These are phyloP conservation scores for Emergomyces pasteurianus DNA, from an alignment of 2,329 filamentous ascomycete species.

Conservation along the genomic window DNA sequence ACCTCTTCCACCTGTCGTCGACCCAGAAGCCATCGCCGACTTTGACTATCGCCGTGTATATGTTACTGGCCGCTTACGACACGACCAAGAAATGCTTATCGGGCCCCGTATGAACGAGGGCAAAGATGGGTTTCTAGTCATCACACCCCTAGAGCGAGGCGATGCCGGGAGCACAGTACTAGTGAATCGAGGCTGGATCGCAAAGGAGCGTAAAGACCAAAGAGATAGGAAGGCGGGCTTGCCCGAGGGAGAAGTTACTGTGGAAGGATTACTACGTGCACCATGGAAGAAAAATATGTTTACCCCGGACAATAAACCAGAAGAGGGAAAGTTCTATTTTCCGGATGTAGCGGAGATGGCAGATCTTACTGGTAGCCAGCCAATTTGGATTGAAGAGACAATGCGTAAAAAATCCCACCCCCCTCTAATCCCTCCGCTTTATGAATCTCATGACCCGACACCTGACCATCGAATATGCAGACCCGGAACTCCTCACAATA, in stretches of 20 bases:
- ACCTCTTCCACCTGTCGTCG: constrained; percentile 70
- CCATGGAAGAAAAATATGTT: constrained; percentile 98
- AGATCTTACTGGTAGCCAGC: constrained; percentile 62
- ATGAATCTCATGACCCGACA: neutral
- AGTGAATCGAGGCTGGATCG: constrained; percentile 86
- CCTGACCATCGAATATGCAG: constrained; percentile 33
- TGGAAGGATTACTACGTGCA: constrained; percentile 75
- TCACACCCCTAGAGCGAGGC: constrained; percentile 75
- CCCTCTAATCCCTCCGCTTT: constrained; percentile 5
- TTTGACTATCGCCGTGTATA: constrained; percentile 86
- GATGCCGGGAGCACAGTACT: constrained; percentile 56
- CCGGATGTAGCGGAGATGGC: constrained; percentile 93
- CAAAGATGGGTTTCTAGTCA: constrained; percentile 77
- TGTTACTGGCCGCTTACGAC: constrained; percentile 60
- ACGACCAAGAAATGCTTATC: constrained; percentile 93
- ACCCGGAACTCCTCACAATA: constrained; percentile 63
- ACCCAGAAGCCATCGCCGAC: constrained; percentile 67
- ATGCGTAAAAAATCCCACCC: constrained; percentile 52
- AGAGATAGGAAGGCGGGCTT: constrained; percentile 51
- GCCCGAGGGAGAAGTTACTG: constrained; percentile 56
- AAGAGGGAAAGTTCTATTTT: constrained; percentile 83
- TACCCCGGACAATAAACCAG: constrained; percentile 78
- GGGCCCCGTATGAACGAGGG: constrained; percentile 83
- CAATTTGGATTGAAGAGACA: constrained; percentile 91
- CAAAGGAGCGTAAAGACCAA: constrained; percentile 59